These are phyloP conservation scores for Termitomyces sp. DNA, from an alignment of 768 basidiomycete species.

Conservation along the genomic window DNA sequence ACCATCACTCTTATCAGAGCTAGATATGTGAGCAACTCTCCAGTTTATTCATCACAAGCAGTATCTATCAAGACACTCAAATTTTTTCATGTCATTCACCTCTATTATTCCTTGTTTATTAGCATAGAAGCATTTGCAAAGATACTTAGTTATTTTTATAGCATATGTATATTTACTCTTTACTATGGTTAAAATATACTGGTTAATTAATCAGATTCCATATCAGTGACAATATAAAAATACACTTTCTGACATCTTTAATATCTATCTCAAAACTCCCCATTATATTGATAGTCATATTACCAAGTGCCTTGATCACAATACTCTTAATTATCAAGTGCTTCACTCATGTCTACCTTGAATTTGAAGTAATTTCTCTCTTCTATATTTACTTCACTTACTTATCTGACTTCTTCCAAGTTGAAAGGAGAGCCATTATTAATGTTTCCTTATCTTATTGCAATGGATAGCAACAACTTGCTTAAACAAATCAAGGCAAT, in stretches of 20 bases:
- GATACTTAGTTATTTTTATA: neutral
- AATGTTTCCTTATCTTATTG: constrained; percentile 15
- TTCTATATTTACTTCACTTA: neutral
- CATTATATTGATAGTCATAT: constrained; percentile 17
- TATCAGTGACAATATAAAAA: constrained; percentile 17
- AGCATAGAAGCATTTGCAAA: neutral
- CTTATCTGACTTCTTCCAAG: constrained; percentile 2
- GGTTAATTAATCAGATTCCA: constrained; percentile 1
- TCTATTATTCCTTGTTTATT: neutral
- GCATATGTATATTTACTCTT: neutral
- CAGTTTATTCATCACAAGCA: neutral
- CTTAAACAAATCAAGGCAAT: constrained; percentile 19
- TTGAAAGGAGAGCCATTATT: constrained; percentile 24
- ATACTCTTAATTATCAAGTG: constrained; percentile 25
- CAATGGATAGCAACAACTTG: constrained; percentile 20
- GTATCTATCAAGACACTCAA: neutral
- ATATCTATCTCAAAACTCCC: constrained; percentile 33
- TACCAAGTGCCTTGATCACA: constrained; percentile 17
- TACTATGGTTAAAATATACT: neutral
- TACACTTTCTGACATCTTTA: constrained; percentile 25
- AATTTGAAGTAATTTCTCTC: constrained; percentile 17
- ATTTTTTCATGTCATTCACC: neutral
- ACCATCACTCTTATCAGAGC: neutral
- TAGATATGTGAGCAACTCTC: neutral
- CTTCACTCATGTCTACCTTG: constrained; percentile 31